Conservation (phyloP, 306 rosid species). For the Citrullus mucosospermus region DNA sequence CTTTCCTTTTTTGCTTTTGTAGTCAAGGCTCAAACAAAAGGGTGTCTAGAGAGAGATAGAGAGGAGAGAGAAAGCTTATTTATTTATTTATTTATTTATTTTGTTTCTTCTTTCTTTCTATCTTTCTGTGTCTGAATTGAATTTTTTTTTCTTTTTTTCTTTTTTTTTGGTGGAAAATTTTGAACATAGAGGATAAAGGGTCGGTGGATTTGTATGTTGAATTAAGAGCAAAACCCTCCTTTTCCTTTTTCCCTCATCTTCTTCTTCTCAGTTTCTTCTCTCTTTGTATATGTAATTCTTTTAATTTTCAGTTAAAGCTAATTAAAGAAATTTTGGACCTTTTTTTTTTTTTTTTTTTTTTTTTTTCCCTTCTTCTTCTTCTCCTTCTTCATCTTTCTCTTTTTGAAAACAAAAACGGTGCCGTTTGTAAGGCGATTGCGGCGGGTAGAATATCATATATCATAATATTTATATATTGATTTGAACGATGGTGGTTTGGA, state of each 20-base stretch:
- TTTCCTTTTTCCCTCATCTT: not conserved
- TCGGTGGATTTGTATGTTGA: conserved; percentile 14
- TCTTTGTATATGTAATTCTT: no score
- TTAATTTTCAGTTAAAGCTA: not conserved
- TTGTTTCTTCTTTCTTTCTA: conserved; percentile 6
- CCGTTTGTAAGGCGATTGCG: not conserved
- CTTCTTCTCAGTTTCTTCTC: not conserved
- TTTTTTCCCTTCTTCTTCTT: no score
- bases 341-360: not conserved
- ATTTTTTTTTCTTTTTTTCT: conserved; percentile 8
- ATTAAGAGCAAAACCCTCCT: not conserved
- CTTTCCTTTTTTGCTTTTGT: conserved; percentile 66
- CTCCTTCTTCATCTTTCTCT: not conserved
- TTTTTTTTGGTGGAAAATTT: conserved; percentile 10
- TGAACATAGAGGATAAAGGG: conserved; percentile 23
- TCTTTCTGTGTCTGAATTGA: conserved; percentile 15
- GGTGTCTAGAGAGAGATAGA: conserved; percentile 10
- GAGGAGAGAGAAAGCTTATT: conserved; percentile 7
- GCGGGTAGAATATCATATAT: not conserved
- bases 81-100: no score
- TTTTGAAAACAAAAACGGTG: not conserved
- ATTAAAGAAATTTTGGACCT: not conserved
- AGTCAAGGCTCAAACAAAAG: conserved; percentile 78
- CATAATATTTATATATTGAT: not conserved
- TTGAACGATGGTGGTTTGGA: not conserved